Evolutionary conservation across 495 filamentous ascomycete species (phyloP).

Genomic region (Evansstolkia leycettana): DNA sequence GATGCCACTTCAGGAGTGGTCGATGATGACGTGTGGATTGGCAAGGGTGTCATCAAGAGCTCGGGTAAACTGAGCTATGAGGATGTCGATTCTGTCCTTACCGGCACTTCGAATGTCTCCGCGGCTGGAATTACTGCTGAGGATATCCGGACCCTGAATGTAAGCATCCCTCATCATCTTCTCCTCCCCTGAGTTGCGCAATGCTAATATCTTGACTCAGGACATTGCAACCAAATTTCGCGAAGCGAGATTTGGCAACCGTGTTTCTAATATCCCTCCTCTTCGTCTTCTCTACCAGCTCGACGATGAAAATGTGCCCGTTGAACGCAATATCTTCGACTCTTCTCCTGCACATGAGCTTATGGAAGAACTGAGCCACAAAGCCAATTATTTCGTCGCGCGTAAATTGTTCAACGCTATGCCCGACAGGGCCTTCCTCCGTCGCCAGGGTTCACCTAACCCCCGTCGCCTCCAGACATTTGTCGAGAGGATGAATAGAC

Average conservation of each 20-base stretch:
- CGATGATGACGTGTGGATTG: constrained; percentile 79
- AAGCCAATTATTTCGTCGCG: constrained; percentile 79
- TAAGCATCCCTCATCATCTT: constrained; percentile 22
- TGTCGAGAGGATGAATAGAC: constrained; percentile 80
- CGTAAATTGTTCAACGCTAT: constrained; percentile 67
- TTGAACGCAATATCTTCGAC: constrained; percentile 92
- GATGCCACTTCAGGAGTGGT: constrained; percentile 66
- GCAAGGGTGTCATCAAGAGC: constrained; percentile 89
- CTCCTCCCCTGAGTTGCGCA: not conserved
- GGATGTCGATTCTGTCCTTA: constrained; percentile 70
- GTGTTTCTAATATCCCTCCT: constrained; percentile 63
- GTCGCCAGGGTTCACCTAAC: constrained; percentile 76
- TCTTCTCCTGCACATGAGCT: constrained; percentile 81
- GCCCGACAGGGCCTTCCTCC: constrained; percentile 85
- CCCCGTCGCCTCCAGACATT: constrained; percentile 79
- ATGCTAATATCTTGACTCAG: constrained; percentile 29
- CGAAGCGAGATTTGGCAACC: constrained; percentile 69
- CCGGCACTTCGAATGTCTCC: constrained; percentile 43
- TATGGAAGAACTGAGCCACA: constrained; percentile 87
- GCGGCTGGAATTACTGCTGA: constrained; percentile 49
- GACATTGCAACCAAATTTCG: constrained; percentile 76
- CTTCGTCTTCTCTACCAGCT: constrained; percentile 83
- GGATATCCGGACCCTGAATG: constrained; percentile 65
- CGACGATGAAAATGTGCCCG: constrained; percentile 97
- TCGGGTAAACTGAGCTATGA: constrained; percentile 70